Conservation (phyloP, 768 basidiomycete species). For the Xanthoconium stramineum region DNA sequence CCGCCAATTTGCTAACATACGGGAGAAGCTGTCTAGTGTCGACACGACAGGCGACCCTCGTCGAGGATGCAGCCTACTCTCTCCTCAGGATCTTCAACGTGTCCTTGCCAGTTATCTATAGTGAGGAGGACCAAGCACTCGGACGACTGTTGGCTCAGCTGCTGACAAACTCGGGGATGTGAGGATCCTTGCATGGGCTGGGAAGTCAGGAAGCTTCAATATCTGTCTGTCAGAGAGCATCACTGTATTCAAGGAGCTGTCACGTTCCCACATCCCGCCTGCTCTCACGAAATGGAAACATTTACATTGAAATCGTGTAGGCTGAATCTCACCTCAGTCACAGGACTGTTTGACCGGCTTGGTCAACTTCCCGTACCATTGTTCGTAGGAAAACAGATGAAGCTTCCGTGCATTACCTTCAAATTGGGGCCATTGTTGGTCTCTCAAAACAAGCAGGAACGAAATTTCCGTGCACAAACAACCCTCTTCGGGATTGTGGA, state of each 20-base stretch:
- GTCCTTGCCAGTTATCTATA: neutral
- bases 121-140: neutral
- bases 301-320: neutral
- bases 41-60: neutral
- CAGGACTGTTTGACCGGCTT: neutral
- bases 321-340: neutral
- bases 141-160: neutral
- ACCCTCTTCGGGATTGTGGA: neutral
- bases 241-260: neutral
- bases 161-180: neutral
- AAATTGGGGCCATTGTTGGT: neutral
- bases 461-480: neutral
- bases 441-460: neutral
- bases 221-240: neutral
- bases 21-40: neutral
- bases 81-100: neutral
- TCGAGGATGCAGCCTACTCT: neutral
- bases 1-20: no score
- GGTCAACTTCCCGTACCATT: neutral
- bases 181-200: neutral
- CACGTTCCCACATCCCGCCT: neutral
- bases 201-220: neutral
- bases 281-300: neutral
- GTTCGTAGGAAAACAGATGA: neutral
- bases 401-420: neutral